phyloP scores from a whole-genome alignment of 495 filamentous ascomycete genomes.

The Hyaloscypha bicolor region DNA sequence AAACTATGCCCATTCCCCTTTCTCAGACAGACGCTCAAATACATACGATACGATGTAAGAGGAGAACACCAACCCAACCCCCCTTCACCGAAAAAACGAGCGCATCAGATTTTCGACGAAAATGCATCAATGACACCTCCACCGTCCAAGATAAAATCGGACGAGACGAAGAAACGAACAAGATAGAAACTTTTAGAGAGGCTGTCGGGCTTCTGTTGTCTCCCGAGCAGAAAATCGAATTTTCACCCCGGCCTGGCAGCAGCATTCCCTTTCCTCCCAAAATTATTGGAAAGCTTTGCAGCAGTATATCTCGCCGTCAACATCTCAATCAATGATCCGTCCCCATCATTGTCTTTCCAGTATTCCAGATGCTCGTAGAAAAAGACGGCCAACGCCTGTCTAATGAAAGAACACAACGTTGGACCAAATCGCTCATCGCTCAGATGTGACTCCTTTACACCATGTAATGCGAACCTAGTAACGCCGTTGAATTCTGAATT shows the following conservation, averaged over 20 bases:
- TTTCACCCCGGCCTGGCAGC: conserved; percentile 1
- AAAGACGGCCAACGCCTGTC: conserved; percentile 29
- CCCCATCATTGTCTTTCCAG: conserved; percentile 9
- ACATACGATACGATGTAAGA: conserved; percentile 28
- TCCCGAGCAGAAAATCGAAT: conserved; percentile 17
- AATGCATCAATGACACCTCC: conserved; percentile 18
- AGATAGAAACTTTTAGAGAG: conserved; percentile 22
- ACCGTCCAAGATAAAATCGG: conserved; percentile 1
- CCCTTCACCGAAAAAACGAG: conserved; percentile 13
- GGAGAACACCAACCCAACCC: conserved; percentile 5
- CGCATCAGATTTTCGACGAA: conserved; percentile 13
- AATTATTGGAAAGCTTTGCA: conserved; percentile 25
- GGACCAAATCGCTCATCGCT: conserved; percentile 35
- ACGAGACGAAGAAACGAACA: conserved; percentile 19
- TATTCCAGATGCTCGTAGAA: conserved; percentile 22
- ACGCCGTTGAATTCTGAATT: conserved; percentile 41
- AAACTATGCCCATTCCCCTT: conserved; percentile 21
- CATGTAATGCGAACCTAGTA: conserved; percentile 35
- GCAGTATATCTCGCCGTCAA: conserved; percentile 27
- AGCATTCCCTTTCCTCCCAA: conserved; percentile 9
- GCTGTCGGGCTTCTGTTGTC: conserved; percentile 6
- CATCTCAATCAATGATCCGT: conserved; percentile 19
- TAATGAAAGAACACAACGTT: conserved; percentile 35
- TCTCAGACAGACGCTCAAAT: conserved; percentile 29
- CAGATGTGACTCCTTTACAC: conserved; percentile 36